Base-by-base conservation (phyloP, 2,329 filamentous ascomycete genomes). In the Pseudohalonectria lignicola region DNA sequence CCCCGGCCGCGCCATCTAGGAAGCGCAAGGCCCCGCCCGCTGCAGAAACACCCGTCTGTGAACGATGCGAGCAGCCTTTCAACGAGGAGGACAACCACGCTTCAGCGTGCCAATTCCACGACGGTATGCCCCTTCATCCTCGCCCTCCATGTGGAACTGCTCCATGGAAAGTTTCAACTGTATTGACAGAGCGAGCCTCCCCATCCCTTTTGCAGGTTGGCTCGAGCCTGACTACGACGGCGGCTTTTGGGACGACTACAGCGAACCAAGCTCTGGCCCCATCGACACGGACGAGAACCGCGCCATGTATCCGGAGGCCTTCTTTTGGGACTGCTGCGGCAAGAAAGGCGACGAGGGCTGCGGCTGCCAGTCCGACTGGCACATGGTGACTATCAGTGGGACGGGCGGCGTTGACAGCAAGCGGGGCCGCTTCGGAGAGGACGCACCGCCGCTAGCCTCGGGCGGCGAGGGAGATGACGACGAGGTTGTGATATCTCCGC, bases 261-360 rank as follows among this genome's bases (percentile, higher is more conserved):
- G 37, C 23, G 37, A 37, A n/a, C 17, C 18, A 4, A 13, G 16
- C 10, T 20, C 32, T 7, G 52, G 48, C 5, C 23, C 17, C 3
- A 39, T 44, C 20, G 43, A 54, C 11, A 37, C 46, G 1, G 35
- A 46, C 0, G 43, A 45, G 8, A 41, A 36, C 13, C 37, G 40
- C 2, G 6, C 19, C 4, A 34, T 43, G 1, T 19, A 6, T 5
- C 53, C 49, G 0, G 41, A 52, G 2, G 47, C 43, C 2, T 55
- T 52, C 32, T n/a, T 29, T 3, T 53, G 47, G 45, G 25, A 20
- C 9, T 53, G 52, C 26, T 54, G 51, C 28, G 18, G 43, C 1
- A 23, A 37, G 15, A 9, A 17, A 0, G 41, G 33, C 19, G 19
- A 21, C n/a, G 18, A 41, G 3, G 7, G 12, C 19, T 9, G 20